Evolutionary conservation across 768 basidiomycete genomes (phyloP).

Genomic region (Termitomyces heimii): DNA sequence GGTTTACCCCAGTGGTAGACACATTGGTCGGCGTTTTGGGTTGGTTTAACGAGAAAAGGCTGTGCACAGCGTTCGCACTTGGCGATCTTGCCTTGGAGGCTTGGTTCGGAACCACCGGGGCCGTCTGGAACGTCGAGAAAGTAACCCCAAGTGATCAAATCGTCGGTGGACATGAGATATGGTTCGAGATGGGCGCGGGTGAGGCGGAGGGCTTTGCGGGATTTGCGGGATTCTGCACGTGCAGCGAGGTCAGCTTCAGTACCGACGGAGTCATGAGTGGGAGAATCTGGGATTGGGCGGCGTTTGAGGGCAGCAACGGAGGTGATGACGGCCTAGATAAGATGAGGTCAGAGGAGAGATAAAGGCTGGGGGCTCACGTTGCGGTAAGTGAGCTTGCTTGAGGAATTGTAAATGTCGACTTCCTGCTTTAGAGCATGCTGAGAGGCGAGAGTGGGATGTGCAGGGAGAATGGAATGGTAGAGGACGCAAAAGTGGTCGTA

Average conservation of each 20-base stretch:
- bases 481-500: conserved; percentile 68
- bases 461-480: conserved; percentile 50
- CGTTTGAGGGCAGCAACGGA: conserved; percentile 45
- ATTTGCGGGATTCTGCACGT: conserved; percentile 49
- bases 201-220: conserved; percentile 47
- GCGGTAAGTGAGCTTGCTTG: conserved; percentile 77
- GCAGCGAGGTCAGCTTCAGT: conserved; percentile 59
- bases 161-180: conserved; percentile 51
- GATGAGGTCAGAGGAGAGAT: neutral
- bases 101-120: conserved; percentile 58
- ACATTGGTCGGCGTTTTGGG: conserved; percentile 58
- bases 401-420: conserved; percentile 67
- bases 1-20: conserved; percentile 80
- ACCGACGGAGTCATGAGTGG: conserved; percentile 69
- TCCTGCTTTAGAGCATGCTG: conserved; percentile 83
- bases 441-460: conserved; percentile 56
- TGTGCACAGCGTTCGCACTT: conserved; percentile 79
- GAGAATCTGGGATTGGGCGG: conserved; percentile 46
- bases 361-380: conserved; percentile 43
- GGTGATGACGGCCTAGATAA: conserved; percentile 43
- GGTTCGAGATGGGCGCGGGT: conserved; percentile 48
- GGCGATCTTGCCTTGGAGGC: conserved; percentile 50
- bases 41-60: conserved; percentile 61
- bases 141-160: conserved; percentile 70
- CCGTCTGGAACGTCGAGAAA: conserved; percentile 61